Percentiles rank a stretch among this genome's conserved stretches.
These are phyloP conservation scores for Daldinia bambusicola DNA, from an alignment of 495 filamentous ascomycete genomes.

Conservation along the genomic window DNA sequence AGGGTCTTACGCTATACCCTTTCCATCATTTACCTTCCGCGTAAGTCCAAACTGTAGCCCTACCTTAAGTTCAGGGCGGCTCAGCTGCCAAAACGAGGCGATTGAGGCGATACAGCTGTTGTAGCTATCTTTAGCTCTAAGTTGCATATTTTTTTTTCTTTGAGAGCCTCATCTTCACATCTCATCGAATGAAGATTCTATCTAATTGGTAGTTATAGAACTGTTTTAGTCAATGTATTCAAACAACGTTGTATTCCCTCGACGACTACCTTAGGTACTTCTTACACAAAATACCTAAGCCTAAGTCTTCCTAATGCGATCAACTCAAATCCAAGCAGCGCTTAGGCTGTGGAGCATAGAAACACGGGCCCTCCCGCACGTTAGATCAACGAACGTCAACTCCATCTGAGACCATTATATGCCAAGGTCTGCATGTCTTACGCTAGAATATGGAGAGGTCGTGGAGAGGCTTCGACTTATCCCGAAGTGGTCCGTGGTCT, in stretches of 20 bases:
- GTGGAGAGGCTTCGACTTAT: slow-evolving; percentile 24
- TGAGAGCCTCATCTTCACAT: slow-evolving; percentile 18
- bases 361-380: slow-evolving; percentile 37
- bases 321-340: slow-evolving; percentile 21
- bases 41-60: slow-evolving; percentile 14
- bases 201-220: background rate
- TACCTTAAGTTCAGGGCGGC: slow-evolving; percentile 26
- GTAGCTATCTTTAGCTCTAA: slow-evolving; percentile 25
- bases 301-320: background rate
- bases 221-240: background rate
- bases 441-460: slow-evolving; percentile 24
- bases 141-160: slow-evolving; percentile 14
- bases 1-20: slow-evolving; percentile 27
- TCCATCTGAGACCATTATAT: slow-evolving; percentile 24
- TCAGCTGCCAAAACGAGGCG: slow-evolving; percentile 42
- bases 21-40: slow-evolving; percentile 26
- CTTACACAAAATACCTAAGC: background rate
- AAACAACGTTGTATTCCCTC: background rate
- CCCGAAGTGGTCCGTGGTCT: slow-evolving; percentile 6
- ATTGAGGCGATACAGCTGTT: slow-evolving; percentile 38
- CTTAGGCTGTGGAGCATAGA: slow-evolving; percentile 30
- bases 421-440: slow-evolving; percentile 38
- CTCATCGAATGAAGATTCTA: background rate
- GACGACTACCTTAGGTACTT: background rate
- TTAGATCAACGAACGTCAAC: slow-evolving; percentile 26